phyloP scores from a whole-genome alignment of 2,329 filamentous ascomycete genomes.

The Xylariales sp. region DNA sequence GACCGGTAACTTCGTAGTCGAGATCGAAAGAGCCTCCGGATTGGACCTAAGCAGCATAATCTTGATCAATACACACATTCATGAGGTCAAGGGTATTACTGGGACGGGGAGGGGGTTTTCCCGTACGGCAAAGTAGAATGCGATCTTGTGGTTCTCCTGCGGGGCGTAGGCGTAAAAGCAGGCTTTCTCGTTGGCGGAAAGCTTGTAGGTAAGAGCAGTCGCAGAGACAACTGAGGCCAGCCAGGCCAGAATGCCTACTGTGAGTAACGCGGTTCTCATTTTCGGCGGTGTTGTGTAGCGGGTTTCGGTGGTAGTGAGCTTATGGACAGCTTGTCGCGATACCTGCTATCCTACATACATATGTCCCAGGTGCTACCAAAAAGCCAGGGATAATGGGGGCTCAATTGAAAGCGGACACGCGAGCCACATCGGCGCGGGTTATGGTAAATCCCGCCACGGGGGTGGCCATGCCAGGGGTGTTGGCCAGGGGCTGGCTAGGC shows the following conservation, averaged over 20 bases:
- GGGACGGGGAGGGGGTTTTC: too few relatives aligned
- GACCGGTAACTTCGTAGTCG: constrained; percentile 84
- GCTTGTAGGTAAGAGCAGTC: constrained; percentile 91
- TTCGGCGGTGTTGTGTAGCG: constrained; percentile 23
- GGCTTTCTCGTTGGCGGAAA: constrained; percentile 85
- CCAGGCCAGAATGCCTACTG: constrained; percentile 67
- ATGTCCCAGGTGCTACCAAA: too few relatives aligned
- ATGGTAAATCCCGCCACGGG: constrained; percentile 12
- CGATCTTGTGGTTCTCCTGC: constrained; percentile 78
- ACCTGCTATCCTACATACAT: too few relatives aligned
- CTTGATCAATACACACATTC: too few relatives aligned
- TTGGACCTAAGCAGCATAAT: constrained; percentile 66
- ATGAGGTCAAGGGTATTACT: too few relatives aligned
- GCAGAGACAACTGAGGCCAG: constrained; percentile 69
- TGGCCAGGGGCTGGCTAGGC: too few relatives aligned
- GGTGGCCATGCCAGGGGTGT: constrained; percentile 2
- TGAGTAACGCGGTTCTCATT: constrained; percentile 63
- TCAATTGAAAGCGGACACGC: constrained; percentile 7
- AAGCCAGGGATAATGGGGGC: too few relatives aligned
- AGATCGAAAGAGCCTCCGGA: constrained; percentile 96
- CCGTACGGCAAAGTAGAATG: constrained; percentile 97
- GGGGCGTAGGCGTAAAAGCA: constrained; percentile 88
- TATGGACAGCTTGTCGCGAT: constrained; percentile 15
- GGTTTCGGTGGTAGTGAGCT: constrained; percentile 12
- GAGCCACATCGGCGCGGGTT: constrained; percentile 8